These are phyloP conservation scores for Chrysopogon serrulatus DNA, from an alignment of 176 grass and related monocot genomes.

Conservation along the genomic window DNA sequence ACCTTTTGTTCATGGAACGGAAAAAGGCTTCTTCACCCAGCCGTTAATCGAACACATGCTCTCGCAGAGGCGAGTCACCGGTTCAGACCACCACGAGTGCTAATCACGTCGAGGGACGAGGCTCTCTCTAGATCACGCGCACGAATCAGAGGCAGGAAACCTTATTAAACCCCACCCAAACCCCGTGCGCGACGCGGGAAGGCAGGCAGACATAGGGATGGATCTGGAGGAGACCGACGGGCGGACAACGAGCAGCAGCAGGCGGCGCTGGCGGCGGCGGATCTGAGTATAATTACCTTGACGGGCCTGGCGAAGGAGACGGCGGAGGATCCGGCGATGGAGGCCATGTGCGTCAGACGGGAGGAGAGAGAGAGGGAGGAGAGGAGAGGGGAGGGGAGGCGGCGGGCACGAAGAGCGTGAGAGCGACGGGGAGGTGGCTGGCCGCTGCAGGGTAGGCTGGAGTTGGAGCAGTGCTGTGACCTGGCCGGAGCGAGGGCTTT, in stretches of 20 bases:
- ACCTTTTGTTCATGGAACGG: not conserved
- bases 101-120: not conserved
- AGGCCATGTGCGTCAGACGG: conserved; percentile 24
- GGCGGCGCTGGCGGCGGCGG: not conserved
- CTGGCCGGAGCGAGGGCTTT: not conserved
- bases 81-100: not conserved
- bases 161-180: not conserved
- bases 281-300: conserved; percentile 40
- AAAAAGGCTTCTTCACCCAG: not conserved
- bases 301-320: conserved; percentile 35
- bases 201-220: not conserved
- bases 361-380: too few species aligned
- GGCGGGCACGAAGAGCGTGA: conserved; percentile 49
- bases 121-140: not conserved
- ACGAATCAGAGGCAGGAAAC: not conserved
- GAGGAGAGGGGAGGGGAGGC: conserved; percentile 11
- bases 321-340: conserved; percentile 40
- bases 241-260: not conserved
- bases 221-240: not conserved
- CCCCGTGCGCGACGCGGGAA: not conserved
- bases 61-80: not conserved
- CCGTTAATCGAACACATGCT: not conserved
- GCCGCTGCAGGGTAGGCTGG: not conserved
- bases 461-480: not conserved
- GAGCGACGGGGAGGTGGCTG: not conserved